These are phyloP conservation scores for Elaeis oleifera DNA, from an alignment of 202 grass and related monocot genomes.

Conservation along the genomic window DNA sequence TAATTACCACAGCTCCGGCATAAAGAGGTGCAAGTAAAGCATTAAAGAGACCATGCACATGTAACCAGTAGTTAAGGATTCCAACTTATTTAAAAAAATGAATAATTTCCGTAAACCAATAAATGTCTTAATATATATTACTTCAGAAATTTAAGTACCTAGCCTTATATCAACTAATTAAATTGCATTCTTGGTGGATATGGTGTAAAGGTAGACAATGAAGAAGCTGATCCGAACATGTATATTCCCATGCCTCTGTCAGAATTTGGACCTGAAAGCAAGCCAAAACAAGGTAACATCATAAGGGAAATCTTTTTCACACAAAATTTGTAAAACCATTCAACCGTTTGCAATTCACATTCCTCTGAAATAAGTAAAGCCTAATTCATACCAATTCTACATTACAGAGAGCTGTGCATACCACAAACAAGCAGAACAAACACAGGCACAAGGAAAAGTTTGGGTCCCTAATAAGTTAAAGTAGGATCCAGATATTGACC, in stretches of 20 bases:
- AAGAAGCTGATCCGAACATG: conserved; percentile 59
- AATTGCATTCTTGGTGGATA: conserved; percentile 49
- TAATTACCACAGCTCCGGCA: conserved; percentile 91
- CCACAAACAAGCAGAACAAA: too few relatives aligned
- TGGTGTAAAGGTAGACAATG: conserved; percentile 92
- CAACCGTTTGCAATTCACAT: too few relatives aligned
- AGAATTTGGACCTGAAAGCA: conserved; percentile 77
- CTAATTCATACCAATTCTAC: too few relatives aligned
- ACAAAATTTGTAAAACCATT: too few relatives aligned
- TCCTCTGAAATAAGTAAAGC: too few relatives aligned
- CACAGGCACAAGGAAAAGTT: too few relatives aligned
- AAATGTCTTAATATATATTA: neutral
- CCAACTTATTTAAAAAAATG: conserved; percentile 10
- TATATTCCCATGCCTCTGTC: conserved; percentile 85
- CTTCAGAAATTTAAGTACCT: too few relatives aligned
- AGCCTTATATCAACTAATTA: too few relatives aligned
- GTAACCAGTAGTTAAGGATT: conserved; percentile 83
- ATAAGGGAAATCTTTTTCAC: too few relatives aligned
- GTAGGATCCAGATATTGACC: conserved; percentile 30
- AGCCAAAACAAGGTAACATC: conserved; percentile 13
- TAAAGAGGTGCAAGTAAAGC: conserved; percentile 91
- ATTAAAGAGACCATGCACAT: conserved; percentile 98
- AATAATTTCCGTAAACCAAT: conserved; percentile 16
- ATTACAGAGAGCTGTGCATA: too few relatives aligned
- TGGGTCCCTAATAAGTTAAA: too few relatives aligned